Evolutionary conservation across 305 asterid species (phyloP).

Genomic region (Fraxinus sp.): DNA sequence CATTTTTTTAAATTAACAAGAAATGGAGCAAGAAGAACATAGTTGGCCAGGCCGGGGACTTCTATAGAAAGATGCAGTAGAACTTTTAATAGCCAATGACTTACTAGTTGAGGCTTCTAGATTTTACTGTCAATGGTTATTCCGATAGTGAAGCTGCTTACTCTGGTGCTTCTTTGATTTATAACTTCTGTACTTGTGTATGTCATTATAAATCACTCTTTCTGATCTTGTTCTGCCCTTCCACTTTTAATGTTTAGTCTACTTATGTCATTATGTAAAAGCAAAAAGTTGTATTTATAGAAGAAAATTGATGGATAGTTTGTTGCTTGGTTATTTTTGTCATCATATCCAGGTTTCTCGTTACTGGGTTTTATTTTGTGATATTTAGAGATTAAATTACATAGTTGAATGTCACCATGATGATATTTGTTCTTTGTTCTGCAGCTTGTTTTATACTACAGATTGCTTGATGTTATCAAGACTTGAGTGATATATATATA

Average conservation of each 20-base stretch:
- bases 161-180: background rate
- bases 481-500: background rate
- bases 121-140: constrained; percentile 10
- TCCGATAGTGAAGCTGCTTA: background rate
- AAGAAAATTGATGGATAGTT: background rate
- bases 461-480: constrained; percentile 23
- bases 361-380: constrained; percentile 14
- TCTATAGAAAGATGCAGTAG: background rate
- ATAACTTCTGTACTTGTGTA: constrained; percentile 8
- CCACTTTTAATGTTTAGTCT: constrained; percentile 9
- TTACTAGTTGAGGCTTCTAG: constrained; percentile 11
- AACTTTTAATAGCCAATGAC: background rate
- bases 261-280: background rate
- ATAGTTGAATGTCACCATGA: background rate
- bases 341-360: constrained; percentile 1
- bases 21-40: background rate
- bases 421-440: background rate
- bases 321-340: background rate
- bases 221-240: background rate
- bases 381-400: constrained; percentile 5
- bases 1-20: background rate
- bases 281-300: background rate
- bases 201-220: constrained; percentile 1
- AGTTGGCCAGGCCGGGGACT: background rate
- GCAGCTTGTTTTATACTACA: constrained; percentile 16